Base-by-base conservation (phyloP, 202 grass and related monocot genomes). In the Sporobolus alterniflorus region DNA sequence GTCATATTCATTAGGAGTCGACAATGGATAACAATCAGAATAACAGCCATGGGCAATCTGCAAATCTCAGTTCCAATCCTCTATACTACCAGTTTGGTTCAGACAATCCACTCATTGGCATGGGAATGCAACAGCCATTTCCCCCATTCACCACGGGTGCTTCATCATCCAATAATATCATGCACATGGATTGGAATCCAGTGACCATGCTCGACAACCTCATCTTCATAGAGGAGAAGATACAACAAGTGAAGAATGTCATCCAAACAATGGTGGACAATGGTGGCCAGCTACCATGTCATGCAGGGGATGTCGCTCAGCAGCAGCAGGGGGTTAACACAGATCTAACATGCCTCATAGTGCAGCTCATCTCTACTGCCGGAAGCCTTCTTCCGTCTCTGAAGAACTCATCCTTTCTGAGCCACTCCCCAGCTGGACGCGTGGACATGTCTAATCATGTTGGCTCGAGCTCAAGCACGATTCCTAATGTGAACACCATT, bases 291-390 rank as follows among this genome's bases (percentile, higher is more conserved):
- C 42, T 73, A 15, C 6, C 55, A 1, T 29, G 20, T 36, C 46
- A 40, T 31, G 57, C 33, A 44, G 31, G 68, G 20, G 78, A 79
- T 11, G 18, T 82, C n/a, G 66, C 63, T 21, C 78, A 59, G 56
- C 60, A 60, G 72, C 82, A 91, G 75, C 90, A 89, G 77, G 70
- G 87, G 30, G 79, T 94, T 25, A 94, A 81, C 22, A 57, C 87
- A n/a, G 89, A 97, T 60, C 79, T 97, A 49, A 88, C 89, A 25
- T 92, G 66, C 39, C 87, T 90, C 49, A 82, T 94, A 76, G 82
- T 94, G 70, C 91, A 94, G 73, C 66, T 97, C 25, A 94, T 97
- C 72, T 97, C 94, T 16, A 82, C 89, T 9, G 89, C 89, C 3
- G 94, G 89, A 30, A 82, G 84, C 76, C 84, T 94, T 69, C 91